phyloP scores from a whole-genome alignment of 192 early-diverging fungal genomes.

The Podila minutissima region DNA sequence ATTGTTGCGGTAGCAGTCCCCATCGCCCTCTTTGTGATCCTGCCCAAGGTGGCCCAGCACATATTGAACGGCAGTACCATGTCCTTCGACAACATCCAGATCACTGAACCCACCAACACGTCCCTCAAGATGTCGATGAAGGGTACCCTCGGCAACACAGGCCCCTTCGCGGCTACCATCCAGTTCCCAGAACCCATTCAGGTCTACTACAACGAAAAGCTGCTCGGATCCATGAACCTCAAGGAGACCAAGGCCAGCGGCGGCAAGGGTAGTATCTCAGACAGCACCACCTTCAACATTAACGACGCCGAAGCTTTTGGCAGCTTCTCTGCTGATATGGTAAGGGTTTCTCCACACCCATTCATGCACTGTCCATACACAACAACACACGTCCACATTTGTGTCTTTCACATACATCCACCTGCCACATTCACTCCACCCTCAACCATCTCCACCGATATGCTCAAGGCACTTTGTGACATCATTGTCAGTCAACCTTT shows the following conservation, averaged over 20 bases:
- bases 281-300: conserved; percentile 48
- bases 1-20: conserved; percentile 58
- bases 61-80: conserved; percentile 57
- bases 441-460: no score
- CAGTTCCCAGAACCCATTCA: conserved; percentile 59
- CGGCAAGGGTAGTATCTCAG: conserved; percentile 46
- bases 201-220: conserved; percentile 54
- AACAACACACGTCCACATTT: no score
- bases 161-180: conserved; percentile 60
- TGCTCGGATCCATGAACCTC: conserved; percentile 54
- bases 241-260: conserved; percentile 53
- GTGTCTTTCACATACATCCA: neutral
- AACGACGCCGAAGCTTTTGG: conserved; percentile 51
- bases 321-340: conserved; percentile 54
- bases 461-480: no score
- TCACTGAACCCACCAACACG: conserved; percentile 48
- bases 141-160: conserved; percentile 44
- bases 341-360: conserved; percentile 14
- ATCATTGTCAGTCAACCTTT: no score
- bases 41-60: conserved; percentile 63
- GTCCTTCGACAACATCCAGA: conserved; percentile 44
- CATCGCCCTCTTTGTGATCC: conserved; percentile 60
- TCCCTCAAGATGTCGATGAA: conserved; percentile 38
- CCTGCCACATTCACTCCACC: no score
- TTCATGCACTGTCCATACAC: neutral